Base-by-base conservation (phyloP, 2,329 filamentous ascomycete genomes). In the Colletotrichum spinosum region DNA sequence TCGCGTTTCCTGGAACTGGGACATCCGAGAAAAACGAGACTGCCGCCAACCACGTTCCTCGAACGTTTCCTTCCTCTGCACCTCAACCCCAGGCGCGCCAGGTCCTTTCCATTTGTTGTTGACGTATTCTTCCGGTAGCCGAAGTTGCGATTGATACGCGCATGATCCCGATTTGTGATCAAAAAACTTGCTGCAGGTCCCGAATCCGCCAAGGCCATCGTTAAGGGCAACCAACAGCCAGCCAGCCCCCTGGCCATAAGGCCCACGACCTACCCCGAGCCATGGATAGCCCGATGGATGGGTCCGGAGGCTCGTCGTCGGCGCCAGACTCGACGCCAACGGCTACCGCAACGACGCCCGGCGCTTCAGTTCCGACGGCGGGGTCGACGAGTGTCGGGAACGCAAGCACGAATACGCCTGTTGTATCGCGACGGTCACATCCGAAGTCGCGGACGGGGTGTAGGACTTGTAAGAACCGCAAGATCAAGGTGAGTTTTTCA, bases 371-470 rank as follows among this genome's bases (percentile, higher is more conserved):
- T 46, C 13, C 41, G 34, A 57, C 53, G 9, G 25, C 59, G 25
- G 46, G 10, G 10, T 33, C 46, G 15, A 25, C n/a, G 17, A 9
- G 15, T 8, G 45, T 33, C 8, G 46, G 46, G 3, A 50, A 50
- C 13, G n/a, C 17, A n/a, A 15, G n/a, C 44, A 17, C 44, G 35
- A 34, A 48, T 17, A 60, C 60, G 15, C 11, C 59, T 15, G 54
- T 67, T n/a, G 54, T 67, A 5, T 69, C 67, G 35, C 87, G 87
- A 71, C 79, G 84, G 12, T 84, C 84, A 55, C 85, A 88, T 72
- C 83, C 78, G 68, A 88, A 88, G 72, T 86, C 84, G 2, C 77
- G 85, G 41, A 77, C 78, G 4, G 85, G 84, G 8, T 88, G 85
- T 69, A 77, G 76, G 68, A 84, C 82, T 69, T 88, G 85, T 78